These are phyloP conservation scores for Diplodia intermedia DNA, from an alignment of 2,329 filamentous ascomycete genomes.

Conservation along the genomic window DNA sequence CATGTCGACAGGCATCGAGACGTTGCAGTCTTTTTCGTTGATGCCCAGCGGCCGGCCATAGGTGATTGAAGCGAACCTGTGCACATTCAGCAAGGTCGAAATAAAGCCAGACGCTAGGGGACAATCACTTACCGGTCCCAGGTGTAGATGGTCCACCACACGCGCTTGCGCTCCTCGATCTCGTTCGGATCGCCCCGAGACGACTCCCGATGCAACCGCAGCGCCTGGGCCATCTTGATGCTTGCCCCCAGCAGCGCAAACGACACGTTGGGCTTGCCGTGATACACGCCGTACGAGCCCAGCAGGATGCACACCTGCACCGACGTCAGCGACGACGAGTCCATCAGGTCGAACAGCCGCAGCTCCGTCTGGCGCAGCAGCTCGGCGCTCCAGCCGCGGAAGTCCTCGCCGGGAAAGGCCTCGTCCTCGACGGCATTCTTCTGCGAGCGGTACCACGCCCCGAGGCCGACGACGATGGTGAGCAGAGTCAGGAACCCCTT, in stretches of 20 bases:
- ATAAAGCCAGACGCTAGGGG: too few species aligned
- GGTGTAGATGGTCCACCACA: slow-evolving; percentile 54
- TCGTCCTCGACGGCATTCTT: slow-evolving; percentile 34
- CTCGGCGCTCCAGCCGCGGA: slow-evolving; percentile 35
- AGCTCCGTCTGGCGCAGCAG: slow-evolving; percentile 43
- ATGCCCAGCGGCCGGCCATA: slow-evolving; percentile 53
- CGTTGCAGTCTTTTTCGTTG: slow-evolving; percentile 52
- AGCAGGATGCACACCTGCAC: slow-evolving; percentile 51
- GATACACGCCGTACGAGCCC: slow-evolving; percentile 53
- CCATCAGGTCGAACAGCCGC: slow-evolving; percentile 51
- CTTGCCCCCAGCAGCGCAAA: slow-evolving; percentile 50
- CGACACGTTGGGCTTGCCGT: slow-evolving; percentile 51
- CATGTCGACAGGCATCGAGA: slow-evolving; percentile 46
- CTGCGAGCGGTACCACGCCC: slow-evolving; percentile 48
- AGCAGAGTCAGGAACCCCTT: slow-evolving; percentile 49
- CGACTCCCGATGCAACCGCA: slow-evolving; percentile 45
- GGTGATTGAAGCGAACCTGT: slow-evolving; percentile 50
- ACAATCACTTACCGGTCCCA: slow-evolving; percentile 44
- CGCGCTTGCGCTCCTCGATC: slow-evolving; percentile 48
- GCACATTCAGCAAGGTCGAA: neutral
- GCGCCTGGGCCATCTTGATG: slow-evolving; percentile 47
- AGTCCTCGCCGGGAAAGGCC: slow-evolving; percentile 33
- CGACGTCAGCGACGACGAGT: slow-evolving; percentile 48
- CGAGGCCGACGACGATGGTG: slow-evolving; percentile 49
- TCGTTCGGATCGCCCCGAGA: slow-evolving; percentile 37